Conservation (phyloP, 768 basidiomycete genomes). For the Mrakia blollopis region DNA sequence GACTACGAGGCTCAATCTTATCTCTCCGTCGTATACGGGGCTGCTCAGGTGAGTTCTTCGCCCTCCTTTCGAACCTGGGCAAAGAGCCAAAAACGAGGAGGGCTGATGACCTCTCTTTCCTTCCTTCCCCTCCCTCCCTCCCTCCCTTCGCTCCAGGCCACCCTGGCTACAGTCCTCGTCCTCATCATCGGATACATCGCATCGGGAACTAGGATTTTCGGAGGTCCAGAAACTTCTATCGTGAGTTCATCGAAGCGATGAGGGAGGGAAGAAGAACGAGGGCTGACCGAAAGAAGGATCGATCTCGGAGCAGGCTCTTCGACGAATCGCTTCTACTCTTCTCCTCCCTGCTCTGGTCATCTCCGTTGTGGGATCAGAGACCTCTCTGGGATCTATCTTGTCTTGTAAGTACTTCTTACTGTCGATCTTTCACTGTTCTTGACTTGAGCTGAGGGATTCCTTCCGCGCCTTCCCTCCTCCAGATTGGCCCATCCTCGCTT, state of each 20-base stretch:
- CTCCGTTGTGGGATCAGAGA: constrained; percentile 22
- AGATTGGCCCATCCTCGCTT: constrained; percentile 31
- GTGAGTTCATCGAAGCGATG: background rate
- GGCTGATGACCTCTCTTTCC: background rate
- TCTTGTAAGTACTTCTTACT: constrained; percentile 11
- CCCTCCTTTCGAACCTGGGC: background rate
- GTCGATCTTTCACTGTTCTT: no score
- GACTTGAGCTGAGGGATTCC: background rate
- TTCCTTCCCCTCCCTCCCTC: background rate
- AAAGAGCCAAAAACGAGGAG: background rate
- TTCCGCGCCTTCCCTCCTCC: background rate
- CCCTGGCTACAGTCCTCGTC: constrained; percentile 20
- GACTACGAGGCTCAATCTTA: constrained; percentile 22
- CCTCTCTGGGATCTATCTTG: background rate
- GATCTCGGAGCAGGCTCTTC: constrained; percentile 3
- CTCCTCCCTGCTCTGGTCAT: constrained; percentile 20
- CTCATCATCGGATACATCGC: constrained; percentile 29
- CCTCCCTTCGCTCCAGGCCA: background rate
- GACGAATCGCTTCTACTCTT: constrained; percentile 17
- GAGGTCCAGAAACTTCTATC: constrained; percentile 15
- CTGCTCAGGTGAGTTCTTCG: constrained; percentile 18
- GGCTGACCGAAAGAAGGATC: background rate
- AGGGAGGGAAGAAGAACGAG: background rate
- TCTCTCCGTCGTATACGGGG: constrained; percentile 7
- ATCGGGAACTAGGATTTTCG: constrained; percentile 18